phyloP scores from a whole-genome alignment of 1,284 basidiomycete species.

The Apiotrichum siamense region DNA sequence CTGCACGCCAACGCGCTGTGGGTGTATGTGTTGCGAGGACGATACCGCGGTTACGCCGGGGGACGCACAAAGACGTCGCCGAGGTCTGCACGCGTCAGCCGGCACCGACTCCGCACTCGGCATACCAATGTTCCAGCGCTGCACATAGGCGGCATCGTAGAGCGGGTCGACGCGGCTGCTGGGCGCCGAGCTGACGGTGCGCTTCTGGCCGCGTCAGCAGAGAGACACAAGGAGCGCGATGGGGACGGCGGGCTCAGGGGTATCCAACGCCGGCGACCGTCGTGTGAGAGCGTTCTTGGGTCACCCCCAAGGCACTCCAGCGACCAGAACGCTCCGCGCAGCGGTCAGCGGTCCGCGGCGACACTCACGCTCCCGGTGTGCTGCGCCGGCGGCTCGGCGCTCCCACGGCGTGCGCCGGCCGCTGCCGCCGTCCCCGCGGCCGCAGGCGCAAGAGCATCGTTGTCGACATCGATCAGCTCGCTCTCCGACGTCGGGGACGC shows the following conservation, averaged over 20 bases:
- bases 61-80: slow-evolving; percentile 28
- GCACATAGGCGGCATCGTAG: slow-evolving; percentile 34
- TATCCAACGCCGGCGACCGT: neutral
- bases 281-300: neutral
- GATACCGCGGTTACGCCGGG: too few relatives aligned
- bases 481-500: neutral
- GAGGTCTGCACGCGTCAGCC: slow-evolving; percentile 27
- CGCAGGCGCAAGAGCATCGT: neutral
- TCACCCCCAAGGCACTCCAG: too few relatives aligned
- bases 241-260: neutral
- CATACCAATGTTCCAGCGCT: slow-evolving; percentile 38
- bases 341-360: too few relatives aligned
- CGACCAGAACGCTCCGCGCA: too few relatives aligned
- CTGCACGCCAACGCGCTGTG: too few relatives aligned
- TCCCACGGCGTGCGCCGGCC: neutral
- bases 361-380: too few relatives aligned
- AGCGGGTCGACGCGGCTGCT: slow-evolving; percentile 12
- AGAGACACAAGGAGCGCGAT: too few relatives aligned
- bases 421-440: neutral
- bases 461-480: neutral
- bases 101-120: neutral
- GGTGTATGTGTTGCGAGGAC: too few relatives aligned
- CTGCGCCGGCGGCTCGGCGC: too few relatives aligned
- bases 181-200: neutral
- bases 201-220: slow-evolving; percentile 4